These are phyloP conservation scores for Trichophyton mentagrophytes DNA, from an alignment of 2,329 filamentous ascomycete genomes.

Conservation along the genomic window DNA sequence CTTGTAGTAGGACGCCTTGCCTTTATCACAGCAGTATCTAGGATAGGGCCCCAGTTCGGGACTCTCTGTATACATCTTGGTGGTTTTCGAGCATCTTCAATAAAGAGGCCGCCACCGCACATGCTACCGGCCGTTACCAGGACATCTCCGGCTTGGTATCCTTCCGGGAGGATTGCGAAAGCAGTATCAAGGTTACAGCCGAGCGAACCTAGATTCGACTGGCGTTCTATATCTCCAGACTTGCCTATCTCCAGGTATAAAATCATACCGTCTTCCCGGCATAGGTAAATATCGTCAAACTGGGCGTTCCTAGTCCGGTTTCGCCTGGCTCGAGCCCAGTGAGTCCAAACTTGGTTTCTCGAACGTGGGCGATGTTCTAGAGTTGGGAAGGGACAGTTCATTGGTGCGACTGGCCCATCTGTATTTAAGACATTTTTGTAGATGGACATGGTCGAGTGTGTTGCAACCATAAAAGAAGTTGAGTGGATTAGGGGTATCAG, in stretches of 20 bases:
- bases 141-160: conserved; percentile 57
- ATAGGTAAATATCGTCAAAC: conserved; percentile 72
- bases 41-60: conserved; percentile 46
- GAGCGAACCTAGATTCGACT: conserved; percentile 51
- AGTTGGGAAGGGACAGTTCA: conserved; percentile 21
- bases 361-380: conserved; percentile 17
- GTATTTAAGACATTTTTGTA: conserved; percentile 32
- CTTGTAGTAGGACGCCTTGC: conserved; percentile 14
- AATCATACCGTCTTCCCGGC: conserved; percentile 74
- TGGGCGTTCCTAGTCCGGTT: conserved; percentile 47
- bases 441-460: conserved; percentile 42
- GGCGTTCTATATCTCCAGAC: conserved; percentile 40
- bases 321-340: conserved; percentile 70
- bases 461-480: conserved; percentile 59
- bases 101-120: conserved; percentile 64
- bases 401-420: conserved; percentile 14
- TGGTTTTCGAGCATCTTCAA: conserved; percentile 48
- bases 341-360: conserved; percentile 55
- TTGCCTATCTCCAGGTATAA: conserved; percentile 57
- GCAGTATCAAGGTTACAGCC: conserved; percentile 65
- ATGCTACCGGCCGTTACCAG: conserved; percentile 67
- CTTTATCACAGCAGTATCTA: conserved; percentile 32
- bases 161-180: conserved; percentile 58
- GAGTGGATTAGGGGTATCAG: conserved; percentile 59
- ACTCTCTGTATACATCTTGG: conserved; percentile 48